Conservation (phyloP, 2,329 filamentous ascomycete species). For the Fusarium sp. region DNA sequence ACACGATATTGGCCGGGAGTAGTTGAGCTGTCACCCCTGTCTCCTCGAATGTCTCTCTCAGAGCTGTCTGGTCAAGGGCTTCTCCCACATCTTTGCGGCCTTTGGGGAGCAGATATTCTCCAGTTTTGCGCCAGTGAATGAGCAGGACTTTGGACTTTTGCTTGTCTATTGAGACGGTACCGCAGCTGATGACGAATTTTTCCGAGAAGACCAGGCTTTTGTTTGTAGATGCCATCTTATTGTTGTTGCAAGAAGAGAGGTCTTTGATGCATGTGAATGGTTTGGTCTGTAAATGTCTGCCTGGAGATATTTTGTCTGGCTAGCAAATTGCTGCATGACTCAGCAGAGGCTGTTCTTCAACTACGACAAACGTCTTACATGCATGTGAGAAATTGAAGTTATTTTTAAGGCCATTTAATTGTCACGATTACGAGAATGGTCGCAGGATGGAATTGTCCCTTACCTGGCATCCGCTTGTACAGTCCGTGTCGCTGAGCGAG, state of each 20-base stretch:
- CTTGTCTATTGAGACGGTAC: constrained; percentile 1
- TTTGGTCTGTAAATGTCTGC: too few relatives aligned
- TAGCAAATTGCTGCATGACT: too few relatives aligned
- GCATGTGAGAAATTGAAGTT: too few relatives aligned
- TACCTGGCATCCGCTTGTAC: too few relatives aligned
- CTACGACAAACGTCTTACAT: too few relatives aligned
- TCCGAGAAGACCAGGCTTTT: constrained; percentile 10
- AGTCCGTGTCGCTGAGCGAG: constrained; percentile 13
- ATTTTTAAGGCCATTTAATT: too few relatives aligned
- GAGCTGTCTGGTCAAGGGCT: constrained; percentile 4
- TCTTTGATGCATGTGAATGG: too few relatives aligned
- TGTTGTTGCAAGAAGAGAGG: background rate
- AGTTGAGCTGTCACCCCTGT: constrained; percentile 5
- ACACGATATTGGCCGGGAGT: constrained; percentile 1
- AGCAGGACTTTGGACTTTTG: constrained; percentile 1
- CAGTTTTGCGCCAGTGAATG: constrained; percentile 1
- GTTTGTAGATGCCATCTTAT: background rate
- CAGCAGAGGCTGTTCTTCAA: too few relatives aligned
- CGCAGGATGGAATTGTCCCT: too few relatives aligned
- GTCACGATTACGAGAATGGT: too few relatives aligned
- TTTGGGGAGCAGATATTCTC: constrained; percentile 24
- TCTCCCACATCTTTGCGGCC: constrained; percentile 18
- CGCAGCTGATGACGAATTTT: constrained; percentile 18
- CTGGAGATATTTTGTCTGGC: too few relatives aligned
- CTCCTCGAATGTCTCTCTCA: constrained; percentile 22